Evolutionary conservation across 345 rosid genomes (phyloP).

Genomic region (Pseudoturritis turrita): DNA sequence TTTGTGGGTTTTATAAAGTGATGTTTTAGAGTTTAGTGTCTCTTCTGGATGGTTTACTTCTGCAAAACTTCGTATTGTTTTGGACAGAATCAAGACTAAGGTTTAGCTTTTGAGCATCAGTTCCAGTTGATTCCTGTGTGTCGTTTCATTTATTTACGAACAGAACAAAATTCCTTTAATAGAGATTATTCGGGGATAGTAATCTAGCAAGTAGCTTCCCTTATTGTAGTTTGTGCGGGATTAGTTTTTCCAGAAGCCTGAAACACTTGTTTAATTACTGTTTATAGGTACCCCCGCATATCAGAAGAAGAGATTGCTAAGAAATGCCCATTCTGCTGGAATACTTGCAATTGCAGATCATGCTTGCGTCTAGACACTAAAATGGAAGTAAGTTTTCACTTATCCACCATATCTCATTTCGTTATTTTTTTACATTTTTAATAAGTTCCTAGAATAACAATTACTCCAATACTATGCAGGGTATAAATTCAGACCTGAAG

Average conservation of each 20-base stretch:
- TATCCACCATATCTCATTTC: neutral
- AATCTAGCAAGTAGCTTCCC: neutral
- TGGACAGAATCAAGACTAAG: neutral
- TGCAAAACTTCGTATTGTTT: neutral
- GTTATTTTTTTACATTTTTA: neutral
- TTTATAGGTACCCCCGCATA: slow-evolving; percentile 47
- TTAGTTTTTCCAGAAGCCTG: neutral
- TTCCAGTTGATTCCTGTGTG: neutral
- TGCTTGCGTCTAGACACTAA: slow-evolving; percentile 49
- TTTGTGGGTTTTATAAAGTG: neutral
- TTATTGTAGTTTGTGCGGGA: neutral
- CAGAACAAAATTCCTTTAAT: neutral
- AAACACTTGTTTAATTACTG: neutral
- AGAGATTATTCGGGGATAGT: neutral
- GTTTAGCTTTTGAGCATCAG: neutral
- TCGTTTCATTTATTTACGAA: neutral
- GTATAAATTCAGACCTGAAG: neutral
- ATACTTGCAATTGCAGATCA: slow-evolving; percentile 59
- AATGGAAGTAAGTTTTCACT: slow-evolving; percentile 28
- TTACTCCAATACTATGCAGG: slow-evolving; percentile 20
- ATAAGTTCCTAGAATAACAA: neutral
- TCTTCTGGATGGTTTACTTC: neutral
- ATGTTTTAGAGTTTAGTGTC: neutral
- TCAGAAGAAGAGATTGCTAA: slow-evolving; percentile 38
- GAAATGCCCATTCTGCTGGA: slow-evolving; percentile 47